Evolutionary conservation across 2,329 filamentous ascomycete genomes (phyloP).

Genomic region (Colletotrichum orbiculare): DNA sequence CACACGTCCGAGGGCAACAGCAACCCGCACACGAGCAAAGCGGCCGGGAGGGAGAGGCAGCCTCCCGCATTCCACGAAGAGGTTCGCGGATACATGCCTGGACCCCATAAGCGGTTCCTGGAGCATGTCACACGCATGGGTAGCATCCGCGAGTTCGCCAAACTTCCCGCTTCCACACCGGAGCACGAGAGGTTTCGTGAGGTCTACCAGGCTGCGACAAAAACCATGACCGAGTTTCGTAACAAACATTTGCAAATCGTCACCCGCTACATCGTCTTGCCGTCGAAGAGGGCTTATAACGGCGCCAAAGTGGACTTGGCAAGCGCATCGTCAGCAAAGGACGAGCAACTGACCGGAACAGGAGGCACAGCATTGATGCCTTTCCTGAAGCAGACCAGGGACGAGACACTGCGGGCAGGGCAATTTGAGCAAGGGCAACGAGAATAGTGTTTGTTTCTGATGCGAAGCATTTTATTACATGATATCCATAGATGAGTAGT

Average conservation of each 20-base stretch:
- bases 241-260: constrained; percentile 93
- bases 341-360: constrained; percentile 76
- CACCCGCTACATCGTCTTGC: constrained; percentile 88
- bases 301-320: constrained; percentile 50
- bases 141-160: constrained; percentile 79
- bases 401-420: constrained; percentile 74
- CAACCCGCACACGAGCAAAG: constrained; percentile 39
- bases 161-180: constrained; percentile 61
- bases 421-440: constrained; percentile 37
- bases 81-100: constrained; percentile 92
- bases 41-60: constrained; percentile 24
- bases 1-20: constrained; percentile 64
- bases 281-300: constrained; percentile 63
- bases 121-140: constrained; percentile 74
- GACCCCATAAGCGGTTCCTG: constrained; percentile 82
- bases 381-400: constrained; percentile 87
- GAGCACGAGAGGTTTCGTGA: constrained; percentile 57
- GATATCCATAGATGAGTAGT: constrained; percentile 20
- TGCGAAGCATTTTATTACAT: not conserved
- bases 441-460: not conserved
- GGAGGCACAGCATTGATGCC: constrained; percentile 89
- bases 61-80: constrained; percentile 64
- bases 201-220: constrained; percentile 77
- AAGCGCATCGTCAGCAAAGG: constrained; percentile 53
- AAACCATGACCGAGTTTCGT: constrained; percentile 79